phyloP scores from a whole-genome alignment of 2,329 filamentous ascomycete genomes.

The Aspergillus versicolor region DNA sequence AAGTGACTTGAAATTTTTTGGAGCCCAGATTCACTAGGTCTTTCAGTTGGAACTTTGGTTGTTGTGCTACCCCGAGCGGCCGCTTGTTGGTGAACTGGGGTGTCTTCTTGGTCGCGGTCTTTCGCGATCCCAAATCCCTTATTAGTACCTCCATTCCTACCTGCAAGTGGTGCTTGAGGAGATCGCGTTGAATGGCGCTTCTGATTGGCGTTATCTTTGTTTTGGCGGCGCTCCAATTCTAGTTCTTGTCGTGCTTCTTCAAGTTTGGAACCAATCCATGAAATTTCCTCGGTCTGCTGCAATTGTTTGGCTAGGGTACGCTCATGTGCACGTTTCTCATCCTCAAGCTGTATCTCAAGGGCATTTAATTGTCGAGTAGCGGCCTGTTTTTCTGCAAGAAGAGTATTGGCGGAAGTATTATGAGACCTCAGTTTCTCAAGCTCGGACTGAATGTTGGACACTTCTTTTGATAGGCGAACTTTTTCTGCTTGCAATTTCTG shows the following conservation, averaged over 20 bases:
- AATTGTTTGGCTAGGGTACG: conserved; percentile 48
- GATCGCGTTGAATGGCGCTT: conserved; percentile 59
- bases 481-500: conserved; percentile 69
- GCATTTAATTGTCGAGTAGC: conserved; percentile 75
- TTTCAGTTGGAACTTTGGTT: conserved; percentile 29
- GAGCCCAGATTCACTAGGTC: conserved; percentile 43
- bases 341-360: conserved; percentile 77
- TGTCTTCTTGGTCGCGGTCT: conserved; percentile 68
- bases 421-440: conserved; percentile 62
- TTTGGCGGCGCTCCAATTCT: conserved; percentile 37
- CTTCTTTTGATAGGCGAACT: conserved; percentile 58
- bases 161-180: conserved; percentile 65
- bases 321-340: conserved; percentile 70
- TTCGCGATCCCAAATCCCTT: conserved; percentile 69
- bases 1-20: conserved; percentile 31
- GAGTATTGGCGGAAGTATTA: conserved; percentile 60
- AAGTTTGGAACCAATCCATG: conserved; percentile 41
- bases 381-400: conserved; percentile 75
- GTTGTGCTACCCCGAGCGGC: conserved; percentile 27
- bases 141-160: conserved; percentile 67
- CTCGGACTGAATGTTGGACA: conserved; percentile 60
- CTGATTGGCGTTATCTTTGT: conserved; percentile 29
- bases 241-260: conserved; percentile 53
- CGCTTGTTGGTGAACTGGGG: conserved; percentile 47
- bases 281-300: conserved; percentile 41